phyloP scores from a whole-genome alignment of 2,329 filamentous ascomycete genomes.

The Biscogniauxia marginata region DNA sequence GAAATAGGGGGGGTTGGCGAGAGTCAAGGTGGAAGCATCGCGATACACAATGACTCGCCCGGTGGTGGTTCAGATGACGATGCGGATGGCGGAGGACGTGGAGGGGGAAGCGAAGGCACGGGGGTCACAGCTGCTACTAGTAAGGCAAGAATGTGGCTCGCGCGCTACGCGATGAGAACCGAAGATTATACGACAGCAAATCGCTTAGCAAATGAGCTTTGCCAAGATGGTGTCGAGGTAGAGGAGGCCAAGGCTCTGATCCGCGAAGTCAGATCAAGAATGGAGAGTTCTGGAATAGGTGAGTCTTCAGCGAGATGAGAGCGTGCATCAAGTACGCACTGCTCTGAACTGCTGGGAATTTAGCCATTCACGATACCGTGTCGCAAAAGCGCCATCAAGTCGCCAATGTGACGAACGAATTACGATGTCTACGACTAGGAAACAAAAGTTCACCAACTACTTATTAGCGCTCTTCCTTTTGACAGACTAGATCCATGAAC shows the following conservation, averaged over 20 bases:
- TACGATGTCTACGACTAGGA: background rate
- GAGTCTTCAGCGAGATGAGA: constrained; percentile 1
- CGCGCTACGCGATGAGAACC: constrained; percentile 72
- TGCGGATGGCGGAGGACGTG: constrained; percentile 34
- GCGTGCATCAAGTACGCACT: background rate
- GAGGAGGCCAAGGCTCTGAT: constrained; percentile 95
- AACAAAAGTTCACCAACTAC: background rate
- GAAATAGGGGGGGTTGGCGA: constrained; percentile 67
- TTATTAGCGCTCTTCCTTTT: too few species aligned
- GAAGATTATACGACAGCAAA: constrained; percentile 75
- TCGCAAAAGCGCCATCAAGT: background rate
- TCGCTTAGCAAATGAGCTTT: constrained; percentile 83
- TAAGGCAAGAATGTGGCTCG: constrained; percentile 92
- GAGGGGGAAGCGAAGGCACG: constrained; percentile 50
- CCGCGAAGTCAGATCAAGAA: constrained; percentile 76
- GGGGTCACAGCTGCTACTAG: constrained; percentile 90
- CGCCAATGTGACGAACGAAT: background rate
- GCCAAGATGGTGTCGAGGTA: constrained; percentile 92
- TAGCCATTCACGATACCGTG: background rate
- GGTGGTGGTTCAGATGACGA: constrained; percentile 38
- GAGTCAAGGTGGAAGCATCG: constrained; percentile 47
- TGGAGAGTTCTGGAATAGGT: constrained; percentile 47
- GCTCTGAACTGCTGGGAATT: background rate
- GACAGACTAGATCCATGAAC: too few species aligned
- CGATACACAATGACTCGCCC: constrained; percentile 56